Percentiles rank a stretch among this genome's conserved stretches.
These are phyloP conservation scores for Linanthus parryae DNA, from an alignment of 148 eudicot species.

Conservation along the genomic window DNA sequence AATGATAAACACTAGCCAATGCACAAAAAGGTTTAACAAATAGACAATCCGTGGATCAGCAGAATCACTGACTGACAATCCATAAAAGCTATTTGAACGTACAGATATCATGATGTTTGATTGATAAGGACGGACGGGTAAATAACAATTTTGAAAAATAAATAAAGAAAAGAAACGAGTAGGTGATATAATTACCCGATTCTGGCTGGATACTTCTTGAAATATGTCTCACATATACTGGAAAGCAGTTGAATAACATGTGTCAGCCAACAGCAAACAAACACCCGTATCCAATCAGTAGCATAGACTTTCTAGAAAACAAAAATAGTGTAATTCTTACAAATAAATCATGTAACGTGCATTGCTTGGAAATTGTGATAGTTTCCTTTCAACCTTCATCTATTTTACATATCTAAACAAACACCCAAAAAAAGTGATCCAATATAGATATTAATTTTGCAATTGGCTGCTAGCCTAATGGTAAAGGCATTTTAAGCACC, in stretches of 20 bases:
- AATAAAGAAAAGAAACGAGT: neutral
- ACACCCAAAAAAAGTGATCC: no score
- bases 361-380: no score
- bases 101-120: no score
- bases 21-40: neutral
- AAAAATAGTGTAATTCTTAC: neutral
- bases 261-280: neutral
- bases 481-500: no score
- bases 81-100: no score
- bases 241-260: no score
- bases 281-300: neutral
- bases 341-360: neutral
- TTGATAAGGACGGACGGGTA: neutral
- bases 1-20: neutral
- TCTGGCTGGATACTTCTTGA: slow-evolving; percentile 73
- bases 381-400: no score
- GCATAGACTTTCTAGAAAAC: neutral
- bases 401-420: no score
- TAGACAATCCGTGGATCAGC: no score
- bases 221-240: slow-evolving; percentile 91
- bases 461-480: no score
- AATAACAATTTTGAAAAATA: neutral
- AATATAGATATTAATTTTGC: no score
- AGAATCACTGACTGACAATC: no score
- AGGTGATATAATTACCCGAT: slow-evolving; percentile 51